Evolutionary conservation across 352 stramenopile species (phyloP).

Genomic region (Globisporangium barbulae): DNA sequence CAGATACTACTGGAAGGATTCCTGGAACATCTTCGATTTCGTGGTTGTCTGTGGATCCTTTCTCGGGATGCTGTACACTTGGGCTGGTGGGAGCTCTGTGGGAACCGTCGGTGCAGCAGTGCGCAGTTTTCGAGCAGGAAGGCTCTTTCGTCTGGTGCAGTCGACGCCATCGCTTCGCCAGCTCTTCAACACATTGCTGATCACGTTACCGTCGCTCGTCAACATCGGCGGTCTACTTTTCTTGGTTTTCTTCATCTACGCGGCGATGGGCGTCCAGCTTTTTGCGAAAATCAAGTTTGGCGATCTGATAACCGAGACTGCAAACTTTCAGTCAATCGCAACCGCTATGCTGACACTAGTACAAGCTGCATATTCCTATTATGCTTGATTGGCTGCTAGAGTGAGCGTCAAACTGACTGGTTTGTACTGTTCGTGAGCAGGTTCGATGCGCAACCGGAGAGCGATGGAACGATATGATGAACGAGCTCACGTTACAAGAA

Average conservation of each 20-base stretch:
- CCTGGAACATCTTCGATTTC: slow-evolving; percentile 89
- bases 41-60: slow-evolving; percentile 46
- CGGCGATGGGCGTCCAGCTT: slow-evolving; percentile 86
- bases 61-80: slow-evolving; percentile 49
- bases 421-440: slow-evolving; percentile 43
- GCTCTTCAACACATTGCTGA: slow-evolving; percentile 87
- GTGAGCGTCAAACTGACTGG: background rate
- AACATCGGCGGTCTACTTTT: slow-evolving; percentile 88
- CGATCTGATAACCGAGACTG: slow-evolving; percentile 54
- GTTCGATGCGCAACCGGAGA: slow-evolving; percentile 91
- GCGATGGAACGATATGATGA: slow-evolving; percentile 91
- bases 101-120: slow-evolving; percentile 61
- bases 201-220: slow-evolving; percentile 77
- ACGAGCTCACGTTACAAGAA: slow-evolving; percentile 64
- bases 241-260: slow-evolving; percentile 92
- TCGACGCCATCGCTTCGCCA: slow-evolving; percentile 72
- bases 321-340: slow-evolving; percentile 88
- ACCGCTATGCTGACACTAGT: slow-evolving; percentile 65
- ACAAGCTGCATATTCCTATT: slow-evolving; percentile 12
- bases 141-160: slow-evolving; percentile 72
- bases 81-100: slow-evolving; percentile 36
- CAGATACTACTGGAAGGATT: slow-evolving; percentile 73
- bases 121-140: slow-evolving; percentile 80
- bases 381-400: background rate
- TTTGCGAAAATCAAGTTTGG: slow-evolving; percentile 85